Evolutionary conservation across 2,329 filamentous ascomycete species (phyloP).

Genomic region (Cercospora citrullina): DNA sequence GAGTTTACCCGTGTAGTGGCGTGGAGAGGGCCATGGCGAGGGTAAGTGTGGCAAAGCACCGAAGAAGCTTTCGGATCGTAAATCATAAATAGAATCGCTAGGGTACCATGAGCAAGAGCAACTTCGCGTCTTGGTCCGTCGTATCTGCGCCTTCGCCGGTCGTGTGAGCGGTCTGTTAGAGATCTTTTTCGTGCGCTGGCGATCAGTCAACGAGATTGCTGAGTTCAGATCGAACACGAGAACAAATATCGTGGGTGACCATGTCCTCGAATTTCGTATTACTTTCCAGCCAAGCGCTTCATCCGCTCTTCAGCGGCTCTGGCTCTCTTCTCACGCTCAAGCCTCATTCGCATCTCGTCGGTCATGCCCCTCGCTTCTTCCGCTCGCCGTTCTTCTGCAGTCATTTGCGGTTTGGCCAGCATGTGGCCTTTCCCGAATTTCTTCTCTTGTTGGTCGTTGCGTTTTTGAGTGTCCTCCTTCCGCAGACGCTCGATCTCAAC

Average conservation of each 20-base stretch:
- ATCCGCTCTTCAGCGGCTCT: slow-evolving; percentile 89
- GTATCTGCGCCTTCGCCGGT: not conserved
- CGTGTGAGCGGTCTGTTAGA: not conserved
- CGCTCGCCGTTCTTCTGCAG: slow-evolving; percentile 75
- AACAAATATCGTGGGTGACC: not conserved
- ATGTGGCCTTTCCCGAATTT: slow-evolving; percentile 53
- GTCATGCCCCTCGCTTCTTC: slow-evolving; percentile 84
- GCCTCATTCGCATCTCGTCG: slow-evolving; percentile 76
- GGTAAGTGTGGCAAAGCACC: not conserved
- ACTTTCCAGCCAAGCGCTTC: slow-evolving; percentile 58
- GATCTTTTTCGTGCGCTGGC: not conserved
- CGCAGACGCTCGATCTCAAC: slow-evolving; percentile 72
- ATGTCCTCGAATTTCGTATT: not conserved
- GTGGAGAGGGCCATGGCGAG: not conserved
- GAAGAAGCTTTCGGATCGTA: not conserved
- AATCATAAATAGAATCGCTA: not conserved
- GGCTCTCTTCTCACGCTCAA: slow-evolving; percentile 87
- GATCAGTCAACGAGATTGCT: not conserved
- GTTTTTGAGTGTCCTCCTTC: slow-evolving; percentile 62
- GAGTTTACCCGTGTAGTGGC: not conserved
- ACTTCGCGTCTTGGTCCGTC: not conserved
- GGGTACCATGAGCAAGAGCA: not conserved
- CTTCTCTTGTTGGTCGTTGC: slow-evolving; percentile 52
- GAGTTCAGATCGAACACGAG: not conserved
- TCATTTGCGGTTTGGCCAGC: slow-evolving; percentile 61